Conservation (phyloP, 2,329 filamentous ascomycete genomes). For the Fusarium sp. region DNA sequence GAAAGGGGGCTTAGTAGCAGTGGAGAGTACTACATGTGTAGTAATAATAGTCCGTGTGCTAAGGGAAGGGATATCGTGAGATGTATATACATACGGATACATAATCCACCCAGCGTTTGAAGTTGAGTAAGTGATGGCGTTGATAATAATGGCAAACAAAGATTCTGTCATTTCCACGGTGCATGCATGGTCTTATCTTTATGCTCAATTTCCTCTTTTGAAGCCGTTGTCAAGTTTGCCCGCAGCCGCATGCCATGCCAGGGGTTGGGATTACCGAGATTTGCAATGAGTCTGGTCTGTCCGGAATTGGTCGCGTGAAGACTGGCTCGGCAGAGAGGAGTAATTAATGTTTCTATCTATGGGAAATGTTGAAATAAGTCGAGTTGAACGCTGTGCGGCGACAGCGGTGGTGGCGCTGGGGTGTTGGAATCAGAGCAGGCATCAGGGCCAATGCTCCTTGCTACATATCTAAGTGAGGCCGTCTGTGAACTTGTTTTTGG, state of each 20-base stretch:
- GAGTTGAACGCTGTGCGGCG: constrained; percentile 1
- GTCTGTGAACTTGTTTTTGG: constrained; percentile 8
- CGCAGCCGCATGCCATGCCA: constrained; percentile 11
- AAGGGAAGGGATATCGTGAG: constrained; percentile 5
- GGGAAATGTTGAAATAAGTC: constrained; percentile 11
- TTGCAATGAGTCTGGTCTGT: constrained; percentile 27
- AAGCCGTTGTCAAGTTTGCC: constrained; percentile 6
- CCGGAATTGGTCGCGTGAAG: constrained; percentile 9
- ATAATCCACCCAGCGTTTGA: constrained; percentile 25
- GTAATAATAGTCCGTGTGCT: constrained; percentile 4
- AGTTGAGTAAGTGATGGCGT: constrained; percentile 18
- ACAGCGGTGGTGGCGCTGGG: constrained; percentile 22
- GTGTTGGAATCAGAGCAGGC: neutral
- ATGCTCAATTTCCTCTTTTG: constrained; percentile 5
- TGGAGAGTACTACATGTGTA: constrained; percentile 17
- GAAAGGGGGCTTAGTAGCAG: constrained; percentile 1
- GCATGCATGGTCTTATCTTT: neutral
- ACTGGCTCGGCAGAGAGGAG: neutral
- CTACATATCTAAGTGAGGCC: constrained; percentile 7
- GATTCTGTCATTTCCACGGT: neutral
- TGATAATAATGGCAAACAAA: neutral
- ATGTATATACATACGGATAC: neutral
- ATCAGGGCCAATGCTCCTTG: constrained; percentile 22
- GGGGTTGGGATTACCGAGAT: constrained; percentile 37
- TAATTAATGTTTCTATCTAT: constrained; percentile 37